A percentile compares a stretch with the other conserved stretches of the same genome.
Conservation (phyloP, 495 filamentous ascomycete species). For the Melanomma pulvis-pyrius region DNA sequence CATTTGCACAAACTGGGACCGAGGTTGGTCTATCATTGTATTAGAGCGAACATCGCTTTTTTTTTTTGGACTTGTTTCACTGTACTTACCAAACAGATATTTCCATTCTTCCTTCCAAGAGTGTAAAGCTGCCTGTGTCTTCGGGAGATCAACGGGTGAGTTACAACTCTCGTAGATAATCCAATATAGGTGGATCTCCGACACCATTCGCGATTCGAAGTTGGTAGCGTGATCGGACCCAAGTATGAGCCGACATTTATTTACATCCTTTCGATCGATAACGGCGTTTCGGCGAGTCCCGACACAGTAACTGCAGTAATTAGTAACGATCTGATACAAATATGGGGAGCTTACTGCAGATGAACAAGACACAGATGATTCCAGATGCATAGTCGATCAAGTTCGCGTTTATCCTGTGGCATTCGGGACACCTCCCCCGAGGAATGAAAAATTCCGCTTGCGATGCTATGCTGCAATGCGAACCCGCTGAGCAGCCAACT, state of each 20-base stretch:
- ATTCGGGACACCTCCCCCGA: too few species aligned
- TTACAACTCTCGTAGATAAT: constrained; percentile 47
- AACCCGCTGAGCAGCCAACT: too few species aligned
- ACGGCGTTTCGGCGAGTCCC: constrained; percentile 50
- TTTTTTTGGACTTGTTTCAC: too few species aligned
- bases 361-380: too few species aligned
- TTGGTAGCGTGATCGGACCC: constrained; percentile 50
- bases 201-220: constrained; percentile 54
- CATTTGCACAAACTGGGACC: constrained; percentile 55
- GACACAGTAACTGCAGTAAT: constrained; percentile 46
- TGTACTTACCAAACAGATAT: constrained; percentile 47
- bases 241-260: constrained; percentile 45
- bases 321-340: neutral
- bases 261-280: constrained; percentile 48
- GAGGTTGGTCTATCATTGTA: constrained; percentile 47
- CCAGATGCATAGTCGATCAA: too few species aligned
- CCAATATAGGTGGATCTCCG: constrained; percentile 53
- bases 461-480: too few species aligned
- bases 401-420: too few species aligned
- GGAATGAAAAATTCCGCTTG: too few species aligned
- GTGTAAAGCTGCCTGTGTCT: constrained; percentile 45
- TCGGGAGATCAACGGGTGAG: constrained; percentile 43
- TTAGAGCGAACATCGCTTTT: neutral
- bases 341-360: constrained; percentile 40
- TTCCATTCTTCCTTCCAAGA: constrained; percentile 50